A percentile compares a stretch with the other conserved stretches of the same genome.
Conservation (phyloP, 2,329 filamentous ascomycete genomes). For the Pseudocercospora ulei region DNA sequence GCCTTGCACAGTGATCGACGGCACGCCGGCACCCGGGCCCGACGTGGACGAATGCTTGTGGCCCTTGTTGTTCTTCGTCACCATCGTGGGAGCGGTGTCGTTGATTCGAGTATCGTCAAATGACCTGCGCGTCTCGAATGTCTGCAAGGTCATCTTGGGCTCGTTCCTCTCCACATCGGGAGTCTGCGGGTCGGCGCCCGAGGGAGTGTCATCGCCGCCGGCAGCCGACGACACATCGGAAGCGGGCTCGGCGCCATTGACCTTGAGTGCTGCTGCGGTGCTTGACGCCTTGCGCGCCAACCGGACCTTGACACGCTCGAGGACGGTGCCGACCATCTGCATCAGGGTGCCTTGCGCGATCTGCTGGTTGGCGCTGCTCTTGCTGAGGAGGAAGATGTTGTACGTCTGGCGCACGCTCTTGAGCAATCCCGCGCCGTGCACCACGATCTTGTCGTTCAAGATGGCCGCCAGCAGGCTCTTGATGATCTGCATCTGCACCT, state of each 20-base stretch:
- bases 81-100: conserved; percentile 58
- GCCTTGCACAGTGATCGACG: conserved; percentile 32
- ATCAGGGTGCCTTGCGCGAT: conserved; percentile 93
- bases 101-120: conserved; percentile 57
- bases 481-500: conserved; percentile 95
- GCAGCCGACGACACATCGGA: conserved; percentile 27
- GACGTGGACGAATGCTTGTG: conserved; percentile 32
- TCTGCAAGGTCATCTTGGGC: conserved; percentile 56
- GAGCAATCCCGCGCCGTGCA: conserved; percentile 87
- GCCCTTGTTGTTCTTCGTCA: conserved; percentile 48
- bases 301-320: conserved; percentile 81
- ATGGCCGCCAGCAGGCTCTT: conserved; percentile 93
- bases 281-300: conserved; percentile 79
- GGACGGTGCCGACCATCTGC: conserved; percentile 97
- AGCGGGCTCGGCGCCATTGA: conserved; percentile 30
- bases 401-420: conserved; percentile 97
- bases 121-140: conserved; percentile 57
- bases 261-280: conserved; percentile 39
- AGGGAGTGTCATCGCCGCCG: conserved; percentile 26
- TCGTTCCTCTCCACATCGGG: conserved; percentile 41
- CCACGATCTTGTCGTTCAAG: conserved; percentile 96
- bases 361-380: conserved; percentile 88
- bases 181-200: conserved; percentile 34
- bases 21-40: conserved; percentile 40
- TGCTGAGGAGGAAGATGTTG: conserved; percentile 94